Evolutionary conservation across 2,329 filamentous ascomycete genomes (phyloP).

Genomic region (Annulohypoxylon truncatum): DNA sequence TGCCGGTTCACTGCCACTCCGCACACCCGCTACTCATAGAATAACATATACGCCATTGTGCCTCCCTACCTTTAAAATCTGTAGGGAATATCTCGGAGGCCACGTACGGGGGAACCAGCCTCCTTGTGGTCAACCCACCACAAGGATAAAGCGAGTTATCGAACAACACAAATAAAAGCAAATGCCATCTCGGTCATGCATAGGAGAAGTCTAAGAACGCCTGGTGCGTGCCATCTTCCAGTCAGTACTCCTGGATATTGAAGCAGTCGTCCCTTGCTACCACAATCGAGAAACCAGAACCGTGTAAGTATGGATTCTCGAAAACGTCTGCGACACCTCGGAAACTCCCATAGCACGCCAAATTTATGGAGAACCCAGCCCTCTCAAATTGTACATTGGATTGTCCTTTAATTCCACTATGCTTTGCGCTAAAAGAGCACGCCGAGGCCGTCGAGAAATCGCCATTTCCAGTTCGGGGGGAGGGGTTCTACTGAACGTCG

Average conservation of each 20-base stretch:
- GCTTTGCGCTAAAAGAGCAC: conserved; percentile 41
- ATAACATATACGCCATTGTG: conserved; percentile 50
- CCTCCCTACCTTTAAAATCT: conserved; percentile 43
- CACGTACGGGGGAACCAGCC: conserved; percentile 48
- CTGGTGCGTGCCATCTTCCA: conserved; percentile 43
- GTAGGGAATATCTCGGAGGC: conserved; percentile 47
- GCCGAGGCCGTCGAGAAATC: conserved; percentile 41
- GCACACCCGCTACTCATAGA: conserved; percentile 42
- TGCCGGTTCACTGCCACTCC: conserved; percentile 34
- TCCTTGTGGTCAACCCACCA: conserved; percentile 50
- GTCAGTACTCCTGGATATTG: conserved; percentile 43
- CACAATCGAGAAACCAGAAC: conserved; percentile 41
- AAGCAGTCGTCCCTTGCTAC: conserved; percentile 40
- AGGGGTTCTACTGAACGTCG: conserved; percentile 33
- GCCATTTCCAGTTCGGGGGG: conserved; percentile 27
- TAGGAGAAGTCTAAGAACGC: conserved; percentile 61
- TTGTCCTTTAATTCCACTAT: conserved; percentile 43
- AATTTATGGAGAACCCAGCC: conserved; percentile 41
- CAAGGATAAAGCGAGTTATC: conserved; percentile 52
- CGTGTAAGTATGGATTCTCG: conserved; percentile 35
- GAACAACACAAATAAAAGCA: conserved; percentile 57
- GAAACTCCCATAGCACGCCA: conserved; percentile 43
- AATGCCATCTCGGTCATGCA: conserved; percentile 65
- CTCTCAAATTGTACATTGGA: conserved; percentile 39
- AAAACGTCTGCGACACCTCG: conserved; percentile 40